A percentile compares a stretch with the other conserved stretches of the same genome.
These are phyloP conservation scores for Ceratocystiopsis sp. DNA, from an alignment of 2,329 filamentous ascomycete genomes.

Conservation along the genomic window DNA sequence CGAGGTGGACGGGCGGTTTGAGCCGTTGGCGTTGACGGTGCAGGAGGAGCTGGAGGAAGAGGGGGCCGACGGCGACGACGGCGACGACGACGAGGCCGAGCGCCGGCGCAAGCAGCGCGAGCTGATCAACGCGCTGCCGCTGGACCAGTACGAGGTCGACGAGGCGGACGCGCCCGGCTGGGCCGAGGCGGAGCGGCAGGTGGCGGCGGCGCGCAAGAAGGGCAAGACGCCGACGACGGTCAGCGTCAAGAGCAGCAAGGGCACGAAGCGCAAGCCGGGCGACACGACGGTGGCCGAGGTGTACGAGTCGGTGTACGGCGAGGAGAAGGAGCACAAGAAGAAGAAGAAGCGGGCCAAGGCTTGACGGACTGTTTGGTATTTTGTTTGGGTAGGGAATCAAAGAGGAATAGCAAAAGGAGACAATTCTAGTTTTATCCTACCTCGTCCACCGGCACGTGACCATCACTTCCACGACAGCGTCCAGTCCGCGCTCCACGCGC, in stretches of 20 bases:
- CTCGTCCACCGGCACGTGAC: too few species aligned
- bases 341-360: constrained; percentile 12
- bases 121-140: constrained; percentile 75
- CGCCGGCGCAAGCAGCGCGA: constrained; percentile 57
- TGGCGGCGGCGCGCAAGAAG: constrained; percentile 30
- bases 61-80: constrained; percentile 58
- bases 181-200: constrained; percentile 60
- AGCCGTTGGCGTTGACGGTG: constrained; percentile 52
- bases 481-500: constrained; percentile 44
- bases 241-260: constrained; percentile 63
- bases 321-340: constrained; percentile 34
- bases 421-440: not conserved
- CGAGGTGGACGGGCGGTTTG: constrained; percentile 49
- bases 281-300: constrained; percentile 37
- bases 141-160: constrained; percentile 66
- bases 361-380: too few species aligned
- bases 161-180: constrained; percentile 39
- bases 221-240: constrained; percentile 36
- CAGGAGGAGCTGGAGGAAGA: constrained; percentile 56
- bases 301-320: constrained; percentile 39
- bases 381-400: too few species aligned
- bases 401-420: constrained; percentile 8
- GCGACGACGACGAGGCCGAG: constrained; percentile 62
- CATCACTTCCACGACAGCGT: constrained; percentile 24
- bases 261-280: constrained; percentile 53